Evolutionary conservation across 2,329 filamentous ascomycete genomes (phyloP), one percentile per base, ranked within the genome.

Genomic region (Endocalyx cinctus): DNA sequence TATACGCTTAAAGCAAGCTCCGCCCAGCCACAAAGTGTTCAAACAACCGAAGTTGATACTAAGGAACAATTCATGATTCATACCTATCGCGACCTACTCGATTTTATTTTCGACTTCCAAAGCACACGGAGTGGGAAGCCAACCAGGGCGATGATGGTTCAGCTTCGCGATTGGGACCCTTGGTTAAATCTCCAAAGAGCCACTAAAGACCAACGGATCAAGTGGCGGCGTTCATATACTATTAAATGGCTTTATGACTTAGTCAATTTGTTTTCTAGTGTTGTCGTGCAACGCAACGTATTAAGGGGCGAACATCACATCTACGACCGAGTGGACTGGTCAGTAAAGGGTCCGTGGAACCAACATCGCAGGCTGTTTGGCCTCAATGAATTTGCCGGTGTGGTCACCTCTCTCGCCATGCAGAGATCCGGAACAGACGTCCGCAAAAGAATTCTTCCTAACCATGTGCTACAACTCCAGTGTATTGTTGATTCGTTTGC

Each of bases 171-270:
- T 19, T 73, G 66, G 70, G 46, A 68, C 32, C 65, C 66, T 6
- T 41, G 46, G 2, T 49, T 67, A 10, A 42, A 70, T 34, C 48
- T 71, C 6, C 40, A 50, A 32, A 27, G 29, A 2, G 62, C 61
- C 0, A 66, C 48, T n/a, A 47, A 60, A 8, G 48, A 62, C 5
- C 45, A 71, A 31, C 50, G 64, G 15, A 25, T 67, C 4, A 48
- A 56, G 7, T 74, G 69, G 69, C 65, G 69, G 6, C 62, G 66
- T 2, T 43, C 50, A 0, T 73, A 69, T 33, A 69, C 63, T 2
- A 69, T 74, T 38, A 70, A 66, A 37, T 72, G 67, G 68, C 58
- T 74, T 0, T 73, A 72, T 38, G 67, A 72, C 34, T 43, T 74
- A 5, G 64, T 73, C 42, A 72, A 70, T 31, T 17, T 67, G 5